Percentiles rank a stretch among this genome's conserved stretches.
Evolutionary conservation across 2,329 filamentous ascomycete species (phyloP).

Genomic region (Paramyrothecium sp.): DNA sequence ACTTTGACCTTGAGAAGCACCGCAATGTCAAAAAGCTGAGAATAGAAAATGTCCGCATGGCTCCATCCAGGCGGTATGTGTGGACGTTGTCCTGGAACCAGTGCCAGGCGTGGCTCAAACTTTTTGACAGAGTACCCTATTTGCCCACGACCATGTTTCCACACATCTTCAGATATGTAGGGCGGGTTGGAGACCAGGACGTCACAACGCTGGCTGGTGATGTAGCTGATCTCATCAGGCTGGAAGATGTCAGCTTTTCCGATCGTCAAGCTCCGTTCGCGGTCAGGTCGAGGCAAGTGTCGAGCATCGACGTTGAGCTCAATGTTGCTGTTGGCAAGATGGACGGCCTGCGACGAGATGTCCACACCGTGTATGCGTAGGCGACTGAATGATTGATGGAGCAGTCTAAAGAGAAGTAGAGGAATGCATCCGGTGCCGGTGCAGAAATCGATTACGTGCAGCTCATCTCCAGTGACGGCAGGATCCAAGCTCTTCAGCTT

Average conservation of each 20-base stretch:
- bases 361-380: slow-evolving; percentile 70
- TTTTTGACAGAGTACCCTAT: slow-evolving; percentile 73
- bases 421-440: slow-evolving; percentile 91
- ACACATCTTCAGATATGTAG: slow-evolving; percentile 68
- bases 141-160: slow-evolving; percentile 35
- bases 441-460: slow-evolving; percentile 80
- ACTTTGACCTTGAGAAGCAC: slow-evolving; percentile 47
- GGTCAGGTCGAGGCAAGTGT: slow-evolving; percentile 13
- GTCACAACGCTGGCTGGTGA: slow-evolving; percentile 42
- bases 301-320: slow-evolving; percentile 40
- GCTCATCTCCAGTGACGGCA: slow-evolving; percentile 11
- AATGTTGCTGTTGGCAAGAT: slow-evolving; percentile 65
- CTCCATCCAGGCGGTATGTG: slow-evolving; percentile 27
- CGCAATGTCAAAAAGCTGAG: slow-evolving; percentile 58
- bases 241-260: slow-evolving; percentile 48
- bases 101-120: slow-evolving; percentile 76
- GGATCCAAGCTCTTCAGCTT: slow-evolving; percentile 6
- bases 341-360: slow-evolving; percentile 63
- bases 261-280: slow-evolving; percentile 39
- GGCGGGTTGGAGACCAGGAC: slow-evolving; percentile 87
- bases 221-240: slow-evolving; percentile 30
- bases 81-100: slow-evolving; percentile 54
- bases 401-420: slow-evolving; percentile 67
- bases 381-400: slow-evolving; percentile 38
- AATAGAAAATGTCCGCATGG: slow-evolving; percentile 64